Evolutionary conservation across 2,329 filamentous ascomycete species (phyloP).

Genomic region (Colletotrichum sp.): DNA sequence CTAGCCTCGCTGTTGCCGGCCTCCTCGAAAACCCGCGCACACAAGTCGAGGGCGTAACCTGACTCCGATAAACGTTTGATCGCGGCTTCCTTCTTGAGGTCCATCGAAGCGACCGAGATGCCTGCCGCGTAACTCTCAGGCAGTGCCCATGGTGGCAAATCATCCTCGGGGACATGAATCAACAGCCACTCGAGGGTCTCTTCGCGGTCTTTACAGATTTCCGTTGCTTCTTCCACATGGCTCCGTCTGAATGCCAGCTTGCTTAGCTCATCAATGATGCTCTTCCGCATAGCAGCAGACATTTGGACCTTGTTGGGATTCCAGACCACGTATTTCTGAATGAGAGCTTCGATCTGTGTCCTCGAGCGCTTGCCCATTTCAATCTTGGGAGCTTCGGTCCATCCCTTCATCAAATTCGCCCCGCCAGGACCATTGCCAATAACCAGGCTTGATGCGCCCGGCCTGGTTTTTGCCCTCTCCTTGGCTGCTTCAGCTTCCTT

Average conservation of each 20-base stretch:
- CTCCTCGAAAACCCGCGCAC: constrained; percentile 76
- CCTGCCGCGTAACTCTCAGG: constrained; percentile 92
- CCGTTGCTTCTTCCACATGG: constrained; percentile 87
- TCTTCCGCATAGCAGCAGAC: constrained; percentile 57
- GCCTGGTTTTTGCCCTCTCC: constrained; percentile 71
- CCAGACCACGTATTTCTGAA: constrained; percentile 83
- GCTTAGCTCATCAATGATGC: constrained; percentile 74
- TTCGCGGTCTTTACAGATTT: constrained; percentile 87
- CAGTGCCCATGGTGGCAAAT: constrained; percentile 89
- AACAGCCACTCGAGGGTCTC: constrained; percentile 96
- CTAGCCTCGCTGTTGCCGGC: constrained; percentile 74
- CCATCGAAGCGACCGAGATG: constrained; percentile 81
- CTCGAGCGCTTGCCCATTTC: constrained; percentile 89
- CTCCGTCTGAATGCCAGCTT: constrained; percentile 87
- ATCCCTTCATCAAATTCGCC: constrained; percentile 69
- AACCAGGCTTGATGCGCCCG: constrained; percentile 60
- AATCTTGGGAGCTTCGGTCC: constrained; percentile 85
- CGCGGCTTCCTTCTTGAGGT: constrained; percentile 80
- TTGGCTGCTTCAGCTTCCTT: constrained; percentile 71
- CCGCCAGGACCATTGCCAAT: constrained; percentile 51
- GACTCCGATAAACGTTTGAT: constrained; percentile 82
- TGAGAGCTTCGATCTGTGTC: constrained; percentile 77
- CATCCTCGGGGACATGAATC: constrained; percentile 96
- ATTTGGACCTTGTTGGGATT: constrained; percentile 80
- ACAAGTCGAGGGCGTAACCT: constrained; percentile 87